Base-by-base conservation (phyloP, 768 basidiomycete species). In the Trametes gibbosa region DNA sequence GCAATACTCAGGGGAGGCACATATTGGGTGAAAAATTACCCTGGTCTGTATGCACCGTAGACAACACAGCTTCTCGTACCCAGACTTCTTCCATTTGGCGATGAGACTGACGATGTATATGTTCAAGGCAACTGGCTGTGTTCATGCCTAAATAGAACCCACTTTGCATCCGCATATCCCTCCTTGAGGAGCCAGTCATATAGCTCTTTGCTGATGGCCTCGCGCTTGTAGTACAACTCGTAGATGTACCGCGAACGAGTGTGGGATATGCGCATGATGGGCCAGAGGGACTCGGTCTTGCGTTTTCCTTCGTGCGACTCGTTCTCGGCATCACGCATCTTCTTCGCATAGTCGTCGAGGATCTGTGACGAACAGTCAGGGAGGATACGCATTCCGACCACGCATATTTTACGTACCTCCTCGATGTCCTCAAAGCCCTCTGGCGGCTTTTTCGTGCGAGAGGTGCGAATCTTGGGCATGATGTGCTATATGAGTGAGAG, bases 321-420 rank as follows among this genome's bases (percentile, higher is more conserved):
- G 69, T 95, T 97, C 80, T 99, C 97, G 1, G 92, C 97, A 74
- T 99, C 97, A 54, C 97, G 81, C 97, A 99, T 99, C 79, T 97
- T 98, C 79, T 94, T 92, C 43, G 92, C 91, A 72, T 98, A 99
- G 75, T 98, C 97, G 65, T 98, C 97, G 65, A 98, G 88, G 66
- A 98, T 88, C 90, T 96, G 59, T 62, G 62, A 24, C 23, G 35
- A 21, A 17, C 35, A 58, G 14, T 32, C 19, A 42, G 43, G 29
- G 32, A 37, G 51, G 3, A 37, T 21, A 14, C 14, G 45, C 2
- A 21, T 23, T 6, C 4, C 13, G 27, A 17, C 43, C 25, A 17
- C 23, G n/a, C 49, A 23, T 19, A 16, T 19, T n/a, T n/a, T 35
- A 71, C 85, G 21, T 66, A 91, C 91, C 43, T 78, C 74, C 72